Percentiles rank a stretch among this genome's conserved stretches.
phyloP scores from a whole-genome alignment of 176 grass and related monocot species.

The Triticum urartu region DNA sequence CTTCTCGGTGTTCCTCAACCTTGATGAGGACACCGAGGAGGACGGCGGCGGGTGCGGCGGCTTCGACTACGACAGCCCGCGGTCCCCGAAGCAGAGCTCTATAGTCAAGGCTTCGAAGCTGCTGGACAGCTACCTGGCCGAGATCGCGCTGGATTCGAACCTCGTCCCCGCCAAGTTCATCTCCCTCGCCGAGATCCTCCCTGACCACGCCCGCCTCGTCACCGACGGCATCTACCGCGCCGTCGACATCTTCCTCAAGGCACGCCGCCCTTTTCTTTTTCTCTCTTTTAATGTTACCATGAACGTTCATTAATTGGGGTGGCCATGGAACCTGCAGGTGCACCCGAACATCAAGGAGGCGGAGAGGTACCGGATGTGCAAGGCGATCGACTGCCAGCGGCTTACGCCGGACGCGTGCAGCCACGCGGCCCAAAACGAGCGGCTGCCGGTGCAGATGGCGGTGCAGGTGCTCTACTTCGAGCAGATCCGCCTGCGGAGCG shows the following conservation, averaged over 20 bases:
- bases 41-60: slow-evolving; percentile 23
- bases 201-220: slow-evolving; percentile 84
- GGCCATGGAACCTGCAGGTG: slow-evolving; percentile 40
- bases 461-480: slow-evolving; percentile 97
- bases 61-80: slow-evolving; percentile 69
- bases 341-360: slow-evolving; percentile 97
- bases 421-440: slow-evolving; percentile 93
- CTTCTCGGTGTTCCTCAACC: slow-evolving; percentile 76
- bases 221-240: slow-evolving; percentile 90
- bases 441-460: slow-evolving; percentile 87
- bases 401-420: slow-evolving; percentile 91
- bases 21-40: slow-evolving; percentile 54
- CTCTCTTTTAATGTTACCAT: too few relatives aligned
- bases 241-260: slow-evolving; percentile 97
- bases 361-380: slow-evolving; percentile 86
- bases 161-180: slow-evolving; percentile 77
- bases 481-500: slow-evolving; percentile 81
- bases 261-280: background rate
- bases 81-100: slow-evolving; percentile 73
- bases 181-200: slow-evolving; percentile 78
- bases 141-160: slow-evolving; percentile 89
- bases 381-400: slow-evolving; percentile 88
- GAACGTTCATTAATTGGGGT: background rate
- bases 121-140: slow-evolving; percentile 91
- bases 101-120: slow-evolving; percentile 84